These are phyloP conservation scores for Rosa rugosa DNA, from an alignment of 306 rosid species.

Conservation along the genomic window DNA sequence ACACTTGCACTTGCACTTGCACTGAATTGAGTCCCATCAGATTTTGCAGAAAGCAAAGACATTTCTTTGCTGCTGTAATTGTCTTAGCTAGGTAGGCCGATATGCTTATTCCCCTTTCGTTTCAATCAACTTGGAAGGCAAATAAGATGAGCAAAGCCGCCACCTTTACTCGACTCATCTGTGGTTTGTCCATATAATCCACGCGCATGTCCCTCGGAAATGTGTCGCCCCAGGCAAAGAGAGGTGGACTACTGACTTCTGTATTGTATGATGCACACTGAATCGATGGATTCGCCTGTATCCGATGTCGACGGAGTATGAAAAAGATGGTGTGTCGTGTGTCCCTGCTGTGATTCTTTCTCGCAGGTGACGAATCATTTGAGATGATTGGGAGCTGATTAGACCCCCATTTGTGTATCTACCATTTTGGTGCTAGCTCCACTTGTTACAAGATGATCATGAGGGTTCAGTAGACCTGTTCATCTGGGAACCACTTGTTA, in stretches of 20 bases:
- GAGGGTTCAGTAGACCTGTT: neutral
- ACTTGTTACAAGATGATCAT: neutral
- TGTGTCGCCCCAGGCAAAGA: neutral
- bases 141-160: neutral
- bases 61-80: neutral
- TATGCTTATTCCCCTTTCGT: neutral
- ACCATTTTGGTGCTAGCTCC: neutral
- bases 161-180: neutral
- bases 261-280: neutral
- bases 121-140: slow-evolving; percentile 1
- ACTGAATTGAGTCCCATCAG: neutral
- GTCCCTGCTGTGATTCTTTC: neutral
- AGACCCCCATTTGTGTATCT: slow-evolving; percentile 31
- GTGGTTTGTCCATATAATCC: slow-evolving; percentile 6
- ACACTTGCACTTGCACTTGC: slow-evolving; percentile 1
- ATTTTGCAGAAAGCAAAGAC: neutral
- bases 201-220: neutral
- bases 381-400: slow-evolving; percentile 32
- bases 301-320: neutral
- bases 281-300: neutral
- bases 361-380: slow-evolving; percentile 18
- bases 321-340: neutral
- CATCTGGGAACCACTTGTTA: slow-evolving; percentile 2
- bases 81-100: neutral
- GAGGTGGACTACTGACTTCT: neutral